These are phyloP conservation scores for Dactylellina cionopaga DNA, from an alignment of 2,329 filamentous ascomycete species.

Conservation along the genomic window DNA sequence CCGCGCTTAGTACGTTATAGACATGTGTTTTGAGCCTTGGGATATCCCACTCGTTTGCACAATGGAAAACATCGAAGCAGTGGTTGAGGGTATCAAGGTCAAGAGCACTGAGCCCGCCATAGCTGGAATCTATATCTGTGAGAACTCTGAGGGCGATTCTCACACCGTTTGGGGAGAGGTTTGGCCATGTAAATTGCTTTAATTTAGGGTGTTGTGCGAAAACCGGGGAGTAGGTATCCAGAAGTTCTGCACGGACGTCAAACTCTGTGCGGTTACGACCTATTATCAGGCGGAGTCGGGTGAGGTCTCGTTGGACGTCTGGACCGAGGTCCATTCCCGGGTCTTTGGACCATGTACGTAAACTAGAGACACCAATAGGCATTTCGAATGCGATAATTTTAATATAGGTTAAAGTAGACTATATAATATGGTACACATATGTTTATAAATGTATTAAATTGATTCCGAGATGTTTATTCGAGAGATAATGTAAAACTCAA, in stretches of 20 bases:
- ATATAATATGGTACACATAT: no score
- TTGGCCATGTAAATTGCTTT: conserved; percentile 1
- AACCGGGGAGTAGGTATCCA: conserved; percentile 9
- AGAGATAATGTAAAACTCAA: no score
- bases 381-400: no score
- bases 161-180: conserved; percentile 8
- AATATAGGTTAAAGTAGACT: no score
- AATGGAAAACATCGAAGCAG: conserved; percentile 30
- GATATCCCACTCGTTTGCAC: conserved; percentile 22
- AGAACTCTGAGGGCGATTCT: conserved; percentile 9
- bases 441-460: no score
- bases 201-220: neutral
- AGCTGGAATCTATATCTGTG: neutral
- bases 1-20: neutral
- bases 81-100: neutral
- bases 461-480: no score
- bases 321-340: neutral
- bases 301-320: neutral
- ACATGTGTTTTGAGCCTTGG: conserved; percentile 11
- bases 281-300: neutral
- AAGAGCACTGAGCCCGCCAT: neutral
- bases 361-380: no score
- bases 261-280: conserved; percentile 12
- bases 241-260: neutral
- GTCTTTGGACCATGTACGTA: neutral